A percentile compares a stretch with the other conserved stretches of the same genome.
These are phyloP conservation scores for Plasmodium inui DNA, from an alignment of 169 alveolate genomes.

Conservation along the genomic window DNA sequence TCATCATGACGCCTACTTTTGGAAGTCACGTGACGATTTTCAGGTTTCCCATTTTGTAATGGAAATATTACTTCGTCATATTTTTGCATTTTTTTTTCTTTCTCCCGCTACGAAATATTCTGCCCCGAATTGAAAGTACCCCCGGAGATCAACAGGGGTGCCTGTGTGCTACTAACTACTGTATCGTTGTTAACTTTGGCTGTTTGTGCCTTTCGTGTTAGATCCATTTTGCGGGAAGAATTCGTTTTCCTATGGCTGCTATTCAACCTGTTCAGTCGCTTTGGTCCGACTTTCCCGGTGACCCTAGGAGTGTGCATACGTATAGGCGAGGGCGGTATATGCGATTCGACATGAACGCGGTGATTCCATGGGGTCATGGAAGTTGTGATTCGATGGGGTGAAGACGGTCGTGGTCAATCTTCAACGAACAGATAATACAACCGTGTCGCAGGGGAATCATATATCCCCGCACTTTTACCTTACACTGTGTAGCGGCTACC, in stretches of 20 bases:
- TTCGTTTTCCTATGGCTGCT: background rate
- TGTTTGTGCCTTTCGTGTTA: background rate
- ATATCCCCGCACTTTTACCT: background rate
- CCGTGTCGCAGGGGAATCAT: background rate
- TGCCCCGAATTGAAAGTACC: background rate
- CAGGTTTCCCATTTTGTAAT: background rate
- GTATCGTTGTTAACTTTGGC: background rate
- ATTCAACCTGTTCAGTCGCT: background rate
- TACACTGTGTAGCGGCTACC: background rate
- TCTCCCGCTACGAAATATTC: background rate
- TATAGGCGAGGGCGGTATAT: background rate
- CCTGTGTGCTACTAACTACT: background rate
- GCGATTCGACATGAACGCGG: background rate
- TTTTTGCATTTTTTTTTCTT: background rate
- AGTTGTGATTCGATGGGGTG: no score
- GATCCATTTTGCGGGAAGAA: background rate
- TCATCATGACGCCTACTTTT: background rate
- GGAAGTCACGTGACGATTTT: background rate
- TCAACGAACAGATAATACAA: background rate
- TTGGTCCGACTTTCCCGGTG: background rate
- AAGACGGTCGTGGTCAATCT: no score
- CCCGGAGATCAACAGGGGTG: background rate
- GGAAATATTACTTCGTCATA: background rate
- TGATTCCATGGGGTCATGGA: background rate
- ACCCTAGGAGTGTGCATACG: background rate